Percentiles rank a stretch among this genome's conserved stretches.
These are phyloP conservation scores for Hyaloscypha hepaticicola DNA, from an alignment of 495 filamentous ascomycete species.

Conservation along the genomic window DNA sequence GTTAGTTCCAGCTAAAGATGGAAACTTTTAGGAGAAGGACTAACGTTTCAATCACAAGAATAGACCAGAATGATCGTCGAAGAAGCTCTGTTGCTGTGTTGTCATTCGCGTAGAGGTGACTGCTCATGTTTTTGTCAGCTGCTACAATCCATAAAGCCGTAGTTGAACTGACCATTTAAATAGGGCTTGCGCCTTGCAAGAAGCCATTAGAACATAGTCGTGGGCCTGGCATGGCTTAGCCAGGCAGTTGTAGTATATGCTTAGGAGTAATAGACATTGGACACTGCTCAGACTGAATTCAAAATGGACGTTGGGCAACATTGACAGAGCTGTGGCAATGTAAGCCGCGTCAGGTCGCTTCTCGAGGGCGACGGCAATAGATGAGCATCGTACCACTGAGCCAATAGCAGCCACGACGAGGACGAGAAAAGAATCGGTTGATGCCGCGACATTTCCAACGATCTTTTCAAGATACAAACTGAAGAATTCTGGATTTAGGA, in stretches of 20 bases:
- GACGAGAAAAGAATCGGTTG: slow-evolving; percentile 9
- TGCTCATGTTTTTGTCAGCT: background rate
- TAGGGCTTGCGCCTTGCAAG: slow-evolving; percentile 18
- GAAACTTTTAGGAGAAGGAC: background rate
- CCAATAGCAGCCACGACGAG: slow-evolving; percentile 23
- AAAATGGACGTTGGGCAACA: slow-evolving; percentile 11
- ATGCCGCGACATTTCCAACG: background rate
- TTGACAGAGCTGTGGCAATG: slow-evolving; percentile 15
- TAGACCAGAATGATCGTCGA: slow-evolving; percentile 19
- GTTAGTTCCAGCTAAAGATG: background rate
- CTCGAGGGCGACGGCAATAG: slow-evolving; percentile 8
- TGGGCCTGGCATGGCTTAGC: slow-evolving; percentile 24
- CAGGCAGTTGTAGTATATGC: slow-evolving; percentile 19
- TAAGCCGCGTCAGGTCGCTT: slow-evolving; percentile 9
- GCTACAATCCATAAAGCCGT: background rate
- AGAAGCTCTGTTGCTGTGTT: slow-evolving; percentile 7
- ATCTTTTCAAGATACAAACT: slow-evolving; percentile 3
- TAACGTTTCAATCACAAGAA: slow-evolving; percentile 20
- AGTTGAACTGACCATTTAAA: slow-evolving; percentile 19
- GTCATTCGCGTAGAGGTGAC: background rate
- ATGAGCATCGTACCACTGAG: slow-evolving; percentile 10
- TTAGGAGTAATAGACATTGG: slow-evolving; percentile 22
- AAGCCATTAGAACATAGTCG: slow-evolving; percentile 22
- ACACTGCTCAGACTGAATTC: slow-evolving; percentile 22
- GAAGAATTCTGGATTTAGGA: slow-evolving; percentile 9